These are phyloP conservation scores for Fragaria nilgerrensis DNA, from an alignment of 306 rosid species.

Conservation along the genomic window DNA sequence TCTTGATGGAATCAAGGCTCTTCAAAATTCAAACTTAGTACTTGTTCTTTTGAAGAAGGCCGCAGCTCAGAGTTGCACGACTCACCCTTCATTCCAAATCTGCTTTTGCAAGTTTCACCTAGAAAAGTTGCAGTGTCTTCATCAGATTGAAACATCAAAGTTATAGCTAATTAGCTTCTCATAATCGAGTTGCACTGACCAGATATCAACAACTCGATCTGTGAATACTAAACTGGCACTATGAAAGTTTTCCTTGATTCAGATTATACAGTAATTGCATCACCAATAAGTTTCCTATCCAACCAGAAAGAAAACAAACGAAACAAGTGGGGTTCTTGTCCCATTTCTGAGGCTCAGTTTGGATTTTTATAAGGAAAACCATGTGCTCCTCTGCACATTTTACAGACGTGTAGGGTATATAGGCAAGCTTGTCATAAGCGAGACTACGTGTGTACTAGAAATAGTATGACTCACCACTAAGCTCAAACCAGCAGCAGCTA, in stretches of 20 bases:
- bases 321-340: background rate
- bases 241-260: background rate
- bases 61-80: background rate
- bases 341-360: conserved; percentile 8
- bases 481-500: background rate
- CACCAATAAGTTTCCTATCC: background rate
- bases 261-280: background rate
- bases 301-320: background rate
- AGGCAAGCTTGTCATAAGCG: background rate
- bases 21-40: background rate
- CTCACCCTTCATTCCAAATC: background rate
- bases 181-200: background rate
- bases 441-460: background rate
- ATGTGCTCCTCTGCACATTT: background rate
- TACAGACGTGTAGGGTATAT: background rate
- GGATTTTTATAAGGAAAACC: background rate
- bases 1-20: background rate
- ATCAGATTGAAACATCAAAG: background rate
- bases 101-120: background rate
- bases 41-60: background rate
- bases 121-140: background rate
- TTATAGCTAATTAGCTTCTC: background rate
- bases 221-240: background rate
- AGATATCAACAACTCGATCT: background rate
- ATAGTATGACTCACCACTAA: background rate